phyloP scores from a whole-genome alignment of 2,329 filamentous ascomycete species.

The Colletotrichum paranaense region DNA sequence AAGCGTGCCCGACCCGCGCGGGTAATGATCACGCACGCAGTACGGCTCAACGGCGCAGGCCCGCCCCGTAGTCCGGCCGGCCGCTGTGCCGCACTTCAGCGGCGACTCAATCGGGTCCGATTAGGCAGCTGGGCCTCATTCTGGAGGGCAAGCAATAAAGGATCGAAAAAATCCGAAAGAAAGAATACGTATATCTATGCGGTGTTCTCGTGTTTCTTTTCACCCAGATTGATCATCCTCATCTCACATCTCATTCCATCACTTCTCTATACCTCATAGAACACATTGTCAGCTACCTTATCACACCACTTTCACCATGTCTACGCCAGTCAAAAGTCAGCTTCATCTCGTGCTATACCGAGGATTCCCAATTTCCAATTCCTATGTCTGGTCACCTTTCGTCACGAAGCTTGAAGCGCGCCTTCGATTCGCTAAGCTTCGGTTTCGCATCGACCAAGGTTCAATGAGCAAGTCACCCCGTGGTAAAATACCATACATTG shows the following conservation, averaged over 20 bases:
- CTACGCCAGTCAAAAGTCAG: not conserved
- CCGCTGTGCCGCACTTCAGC: not conserved
- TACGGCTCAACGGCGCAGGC: not conserved
- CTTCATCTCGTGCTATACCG: not conserved
- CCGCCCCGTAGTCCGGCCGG: not conserved
- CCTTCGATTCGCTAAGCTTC: slow-evolving; percentile 62
- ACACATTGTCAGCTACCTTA: not conserved
- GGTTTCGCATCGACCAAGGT: slow-evolving; percentile 59
- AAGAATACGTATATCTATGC: not conserved
- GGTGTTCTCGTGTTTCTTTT: not conserved
- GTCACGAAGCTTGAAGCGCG: slow-evolving; percentile 72
- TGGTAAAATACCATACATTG: slow-evolving; percentile 71
- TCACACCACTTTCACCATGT: not conserved
- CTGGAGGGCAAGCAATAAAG: not conserved
- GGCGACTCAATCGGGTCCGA: not conserved
- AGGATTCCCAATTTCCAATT: not conserved
- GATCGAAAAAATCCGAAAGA: not conserved
- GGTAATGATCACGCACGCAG: not conserved
- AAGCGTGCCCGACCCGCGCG: not conserved
- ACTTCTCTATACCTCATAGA: too few relatives aligned
- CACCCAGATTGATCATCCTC: not conserved
- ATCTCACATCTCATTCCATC: too few relatives aligned
- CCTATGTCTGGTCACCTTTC: slow-evolving; percentile 69
- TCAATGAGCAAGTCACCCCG: slow-evolving; percentile 58
- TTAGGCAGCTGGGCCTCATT: not conserved